Evolutionary conservation across 257 asterid species (phyloP), one percentile per base, ranked within the genome.

Genomic region (Misopates orontium): DNA sequence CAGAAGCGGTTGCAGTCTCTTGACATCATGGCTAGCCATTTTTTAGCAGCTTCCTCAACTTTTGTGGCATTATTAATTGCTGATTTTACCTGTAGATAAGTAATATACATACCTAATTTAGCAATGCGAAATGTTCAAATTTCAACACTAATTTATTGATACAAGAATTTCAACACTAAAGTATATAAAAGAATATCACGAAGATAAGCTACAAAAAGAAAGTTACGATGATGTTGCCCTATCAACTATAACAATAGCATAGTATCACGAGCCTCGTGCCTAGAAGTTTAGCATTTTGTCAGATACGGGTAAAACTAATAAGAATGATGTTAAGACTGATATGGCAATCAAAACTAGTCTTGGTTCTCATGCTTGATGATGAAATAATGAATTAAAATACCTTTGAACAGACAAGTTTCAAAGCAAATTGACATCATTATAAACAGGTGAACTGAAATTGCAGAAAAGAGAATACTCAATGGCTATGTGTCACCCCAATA

Each of bases 1-100:
- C 98, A 93, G 71, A 93, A 89, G 18, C 98, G 90, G 75, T 74
- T 87, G 90, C 97, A 92, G 79, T 92, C 96, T 77, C 98, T 87
- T 20, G 90, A 42, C 93, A 89, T 92, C 70, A 81, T 64, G 20
- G 93, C 85, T 71, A 92, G 61, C 91, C 87, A 92, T 83, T 79
- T 90, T 76, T 53, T 80, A 20, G 93, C 85, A 14, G 71, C 75
- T 71, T 87, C 97, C 77, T 89, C 98, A 0, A 74, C 85, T 74
- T 73, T 85, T 10, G 78, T 68, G 19, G 96, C 95, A 70, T 66
- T 76, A 19, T 70, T 68, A 56, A 92, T 82, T 64, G 84, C 93
- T 28, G 65, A 73, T 80, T 73, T 90, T 48, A 93, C 94, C 98
- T 93, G 80, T 59, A 52, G 69, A 49, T 50, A 31, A 21, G 72